Percentiles rank a stretch among this genome's conserved stretches.
Evolutionary conservation across 2,329 filamentous ascomycete species (phyloP).

Genomic region (Talaromyces sp.): DNA sequence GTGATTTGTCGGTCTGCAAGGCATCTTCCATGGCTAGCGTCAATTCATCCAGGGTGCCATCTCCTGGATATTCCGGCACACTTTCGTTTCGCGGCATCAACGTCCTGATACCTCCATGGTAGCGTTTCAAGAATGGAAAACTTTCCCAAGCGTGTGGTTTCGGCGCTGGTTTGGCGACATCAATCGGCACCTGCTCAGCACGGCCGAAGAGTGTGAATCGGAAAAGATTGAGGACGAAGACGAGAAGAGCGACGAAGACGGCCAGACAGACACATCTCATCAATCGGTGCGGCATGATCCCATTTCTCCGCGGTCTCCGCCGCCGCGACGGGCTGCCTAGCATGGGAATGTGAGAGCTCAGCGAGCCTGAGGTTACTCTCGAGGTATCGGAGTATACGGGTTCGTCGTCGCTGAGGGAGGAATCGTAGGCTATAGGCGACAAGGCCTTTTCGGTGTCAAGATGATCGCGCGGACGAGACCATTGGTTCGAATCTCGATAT

Average conservation of each 20-base stretch:
- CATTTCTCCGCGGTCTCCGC: constrained; percentile 31
- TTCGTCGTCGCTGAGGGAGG: constrained; percentile 27
- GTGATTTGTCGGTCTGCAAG: constrained; percentile 36
- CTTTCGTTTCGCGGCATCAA: constrained; percentile 65
- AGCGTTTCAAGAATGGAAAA: constrained; percentile 80
- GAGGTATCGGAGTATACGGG: constrained; percentile 52
- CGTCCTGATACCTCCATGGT: constrained; percentile 80
- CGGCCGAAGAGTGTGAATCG: constrained; percentile 60
- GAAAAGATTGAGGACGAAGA: constrained; percentile 74
- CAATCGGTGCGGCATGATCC: constrained; percentile 59
- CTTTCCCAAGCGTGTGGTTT: constrained; percentile 74
- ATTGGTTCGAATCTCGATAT: constrained; percentile 18
- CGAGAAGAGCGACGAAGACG: constrained; percentile 63
- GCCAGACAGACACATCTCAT: constrained; percentile 73
- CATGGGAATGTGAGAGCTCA: constrained; percentile 31
- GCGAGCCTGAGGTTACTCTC: constrained; percentile 43
- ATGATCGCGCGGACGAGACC: constrained; percentile 13
- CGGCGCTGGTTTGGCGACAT: constrained; percentile 56
- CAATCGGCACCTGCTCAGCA: constrained; percentile 29
- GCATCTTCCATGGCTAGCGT: constrained; percentile 7
- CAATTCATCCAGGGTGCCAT: constrained; percentile 46
- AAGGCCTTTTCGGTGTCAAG: constrained; percentile 18
- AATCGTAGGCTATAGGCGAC: constrained; percentile 16
- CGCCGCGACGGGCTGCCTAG: constrained; percentile 34
- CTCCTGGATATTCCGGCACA: constrained; percentile 73